These are phyloP conservation scores for Brassica cretica DNA, from an alignment of 345 rosid species.

Conservation along the genomic window DNA sequence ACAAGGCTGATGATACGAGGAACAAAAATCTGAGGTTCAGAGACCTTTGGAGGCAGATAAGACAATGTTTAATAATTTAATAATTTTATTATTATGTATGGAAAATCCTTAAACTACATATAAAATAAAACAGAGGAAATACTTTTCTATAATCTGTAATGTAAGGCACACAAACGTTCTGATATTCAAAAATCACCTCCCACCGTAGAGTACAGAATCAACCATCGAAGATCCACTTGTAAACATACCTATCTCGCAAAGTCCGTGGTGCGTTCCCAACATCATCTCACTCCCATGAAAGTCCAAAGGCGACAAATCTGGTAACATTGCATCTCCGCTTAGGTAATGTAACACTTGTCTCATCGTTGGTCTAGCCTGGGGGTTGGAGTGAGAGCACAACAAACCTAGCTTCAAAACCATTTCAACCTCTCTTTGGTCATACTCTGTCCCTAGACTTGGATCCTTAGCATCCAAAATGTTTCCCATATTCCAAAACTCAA, in stretches of 20 bases:
- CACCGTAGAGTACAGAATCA: constrained; percentile 53
- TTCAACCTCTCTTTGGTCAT: constrained; percentile 49
- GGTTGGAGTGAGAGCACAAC: constrained; percentile 50
- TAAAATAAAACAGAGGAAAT: too few relatives aligned
- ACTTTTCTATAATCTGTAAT: neutral
- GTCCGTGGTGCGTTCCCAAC: neutral
- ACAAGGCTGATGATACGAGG: too few relatives aligned
- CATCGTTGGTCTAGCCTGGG: neutral
- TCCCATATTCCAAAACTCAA: constrained; percentile 50
- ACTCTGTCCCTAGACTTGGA: constrained; percentile 29
- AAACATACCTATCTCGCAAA: neutral
- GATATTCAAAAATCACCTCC: constrained; percentile 38
- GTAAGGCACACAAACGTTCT: neutral
- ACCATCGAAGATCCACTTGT: constrained; percentile 19
- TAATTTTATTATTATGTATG: too few relatives aligned
- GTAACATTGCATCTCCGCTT: constrained; percentile 55
- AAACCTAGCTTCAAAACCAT: constrained; percentile 64
- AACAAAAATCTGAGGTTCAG: too few relatives aligned
- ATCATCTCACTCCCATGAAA: neutral
- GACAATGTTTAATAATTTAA: too few relatives aligned
- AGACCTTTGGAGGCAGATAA: too few relatives aligned
- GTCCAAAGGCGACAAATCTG: constrained; percentile 37
- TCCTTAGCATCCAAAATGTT: constrained; percentile 55
- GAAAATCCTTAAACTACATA: too few relatives aligned
- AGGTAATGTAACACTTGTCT: constrained; percentile 26